Evolutionary conservation across 2,329 filamentous ascomycete genomes (phyloP).

Genomic region (Arthrobotrys entomopaga): DNA sequence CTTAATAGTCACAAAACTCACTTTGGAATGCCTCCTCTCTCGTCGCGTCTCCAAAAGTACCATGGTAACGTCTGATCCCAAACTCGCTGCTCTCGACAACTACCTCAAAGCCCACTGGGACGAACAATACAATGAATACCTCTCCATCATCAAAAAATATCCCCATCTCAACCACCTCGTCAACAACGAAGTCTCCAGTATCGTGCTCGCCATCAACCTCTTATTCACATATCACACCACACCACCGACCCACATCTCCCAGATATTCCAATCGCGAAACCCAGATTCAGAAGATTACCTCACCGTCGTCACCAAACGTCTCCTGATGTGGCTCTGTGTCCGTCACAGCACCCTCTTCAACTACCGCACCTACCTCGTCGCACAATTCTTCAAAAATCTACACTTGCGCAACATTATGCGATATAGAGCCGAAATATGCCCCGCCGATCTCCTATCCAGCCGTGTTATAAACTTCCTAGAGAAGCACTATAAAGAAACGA

Average conservation of each 20-base stretch:
- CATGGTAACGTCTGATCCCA: not conserved
- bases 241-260: slow-evolving; percentile 23
- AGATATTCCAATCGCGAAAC: slow-evolving; percentile 41
- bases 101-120: slow-evolving; percentile 40
- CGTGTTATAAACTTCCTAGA: slow-evolving; percentile 27
- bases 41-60: slow-evolving; percentile 2
- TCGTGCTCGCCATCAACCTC: slow-evolving; percentile 24
- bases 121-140: slow-evolving; percentile 18
- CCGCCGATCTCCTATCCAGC: slow-evolving; percentile 28
- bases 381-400: slow-evolving; percentile 20
- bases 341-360: slow-evolving; percentile 35
- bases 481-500: slow-evolving; percentile 33
- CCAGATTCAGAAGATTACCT: slow-evolving; percentile 1
- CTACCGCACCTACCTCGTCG: slow-evolving; percentile 1
- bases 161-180: slow-evolving; percentile 18
- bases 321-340: slow-evolving; percentile 46
- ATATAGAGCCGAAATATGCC: slow-evolving; percentile 33
- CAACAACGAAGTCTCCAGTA: slow-evolving; percentile 23
- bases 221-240: slow-evolving; percentile 23
- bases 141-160: slow-evolving; percentile 17
- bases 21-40: slow-evolving; percentile 1
- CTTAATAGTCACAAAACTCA: slow-evolving; percentile 37
- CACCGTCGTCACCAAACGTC: slow-evolving; percentile 28
- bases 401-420: slow-evolving; percentile 32
- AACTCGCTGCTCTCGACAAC: slow-evolving; percentile 18